These are phyloP conservation scores for Blastocystis hominis DNA, from an alignment of 352 stramenopile species.

Conservation along the genomic window DNA sequence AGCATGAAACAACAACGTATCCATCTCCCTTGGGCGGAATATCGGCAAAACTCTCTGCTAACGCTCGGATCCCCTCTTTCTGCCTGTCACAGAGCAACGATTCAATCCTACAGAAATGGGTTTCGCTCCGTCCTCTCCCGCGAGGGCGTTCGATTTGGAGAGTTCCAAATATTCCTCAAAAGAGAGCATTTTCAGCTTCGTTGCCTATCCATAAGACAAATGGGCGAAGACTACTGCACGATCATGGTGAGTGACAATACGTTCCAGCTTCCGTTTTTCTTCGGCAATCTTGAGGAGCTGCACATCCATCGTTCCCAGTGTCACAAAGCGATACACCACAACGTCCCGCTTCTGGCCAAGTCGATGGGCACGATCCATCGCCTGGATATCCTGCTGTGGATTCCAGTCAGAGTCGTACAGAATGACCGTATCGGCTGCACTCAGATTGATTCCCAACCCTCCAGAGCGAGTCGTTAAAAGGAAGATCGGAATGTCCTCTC, in stretches of 20 bases:
- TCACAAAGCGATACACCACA: slow-evolving; percentile 50
- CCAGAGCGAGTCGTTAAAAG: slow-evolving; percentile 89
- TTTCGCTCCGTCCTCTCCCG: background rate
- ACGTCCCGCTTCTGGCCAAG: slow-evolving; percentile 68
- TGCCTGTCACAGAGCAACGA: background rate
- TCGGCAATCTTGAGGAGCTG: slow-evolving; percentile 51
- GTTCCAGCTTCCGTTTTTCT: slow-evolving; percentile 37
- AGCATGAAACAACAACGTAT: background rate
- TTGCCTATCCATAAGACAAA: background rate
- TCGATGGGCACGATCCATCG: slow-evolving; percentile 78
- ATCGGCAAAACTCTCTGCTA: background rate
- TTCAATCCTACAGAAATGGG: background rate
- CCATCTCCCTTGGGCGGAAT: slow-evolving; percentile 7
- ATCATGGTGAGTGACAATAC: slow-evolving; percentile 55
- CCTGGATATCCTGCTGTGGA: slow-evolving; percentile 83
- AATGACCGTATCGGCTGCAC: slow-evolving; percentile 92
- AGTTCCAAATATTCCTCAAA: slow-evolving; percentile 41
- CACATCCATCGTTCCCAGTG: slow-evolving; percentile 29
- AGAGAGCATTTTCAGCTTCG: background rate
- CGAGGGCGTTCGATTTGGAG: background rate
- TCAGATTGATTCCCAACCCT: slow-evolving; percentile 91
- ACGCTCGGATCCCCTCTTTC: background rate
- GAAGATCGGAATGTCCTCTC: slow-evolving; percentile 81
- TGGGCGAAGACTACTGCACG: background rate
- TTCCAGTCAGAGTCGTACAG: slow-evolving; percentile 99